Evolutionary conservation across 768 basidiomycete species (phyloP).

Genomic region (Tricholoma sp.): DNA sequence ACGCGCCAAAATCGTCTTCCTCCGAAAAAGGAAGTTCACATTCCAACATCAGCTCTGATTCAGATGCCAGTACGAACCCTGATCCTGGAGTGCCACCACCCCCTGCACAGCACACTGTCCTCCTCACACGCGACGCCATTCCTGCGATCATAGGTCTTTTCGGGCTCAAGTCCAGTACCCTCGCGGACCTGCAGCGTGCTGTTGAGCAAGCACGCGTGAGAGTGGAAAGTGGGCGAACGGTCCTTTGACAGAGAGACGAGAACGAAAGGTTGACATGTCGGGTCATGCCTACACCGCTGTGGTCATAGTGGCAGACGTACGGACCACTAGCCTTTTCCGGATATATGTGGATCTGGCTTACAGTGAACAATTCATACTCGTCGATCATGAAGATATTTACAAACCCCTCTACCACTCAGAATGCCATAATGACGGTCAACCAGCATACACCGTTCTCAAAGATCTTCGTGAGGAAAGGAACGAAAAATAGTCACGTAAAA

Average conservation of each 20-base stretch:
- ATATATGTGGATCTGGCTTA: no score
- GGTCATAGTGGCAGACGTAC: neutral
- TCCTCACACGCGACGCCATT: slow-evolving; percentile 51
- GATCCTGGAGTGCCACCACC: slow-evolving; percentile 4
- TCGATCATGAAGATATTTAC: no score
- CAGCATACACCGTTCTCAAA: no score
- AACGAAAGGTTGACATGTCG: neutral
- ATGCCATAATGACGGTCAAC: no score
- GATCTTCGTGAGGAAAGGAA: no score
- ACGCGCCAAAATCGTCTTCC: slow-evolving; percentile 9
- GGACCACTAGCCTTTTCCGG: neutral
- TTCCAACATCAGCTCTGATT: slow-evolving; percentile 5
- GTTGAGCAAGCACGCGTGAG: slow-evolving; percentile 50
- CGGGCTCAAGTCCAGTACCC: slow-evolving; percentile 37
- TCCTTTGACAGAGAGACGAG: neutral
- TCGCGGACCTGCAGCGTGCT: slow-evolving; percentile 55
- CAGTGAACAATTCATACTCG: no score
- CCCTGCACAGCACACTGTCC: slow-evolving; percentile 24
- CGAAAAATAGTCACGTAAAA: no score
- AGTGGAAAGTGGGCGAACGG: slow-evolving; percentile 16
- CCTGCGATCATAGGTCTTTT: slow-evolving; percentile 45
- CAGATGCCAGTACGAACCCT: slow-evolving; percentile 3
- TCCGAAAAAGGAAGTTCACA: neutral
- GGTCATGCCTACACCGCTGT: no score
- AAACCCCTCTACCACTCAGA: no score